phyloP scores from a whole-genome alignment of 352 stramenopile species.

The Hyaloperonospora brassicae region DNA sequence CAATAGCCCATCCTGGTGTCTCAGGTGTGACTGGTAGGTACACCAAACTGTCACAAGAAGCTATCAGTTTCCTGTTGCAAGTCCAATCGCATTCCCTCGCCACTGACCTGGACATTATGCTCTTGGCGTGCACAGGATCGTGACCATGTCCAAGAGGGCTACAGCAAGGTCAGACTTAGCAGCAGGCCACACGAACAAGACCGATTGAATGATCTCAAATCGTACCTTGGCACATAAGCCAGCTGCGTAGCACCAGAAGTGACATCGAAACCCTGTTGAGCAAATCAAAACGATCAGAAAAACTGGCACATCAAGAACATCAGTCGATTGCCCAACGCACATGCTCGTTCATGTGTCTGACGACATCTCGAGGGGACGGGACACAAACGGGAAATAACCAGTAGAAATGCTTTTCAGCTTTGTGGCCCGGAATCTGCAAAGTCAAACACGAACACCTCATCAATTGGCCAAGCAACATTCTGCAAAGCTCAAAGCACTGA shows the following conservation, averaged over 20 bases:
- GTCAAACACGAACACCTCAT: neutral
- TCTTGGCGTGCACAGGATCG: slow-evolving; percentile 59
- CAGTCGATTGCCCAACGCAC: slow-evolving; percentile 22
- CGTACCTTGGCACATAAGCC: slow-evolving; percentile 56
- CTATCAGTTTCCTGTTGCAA: slow-evolving; percentile 6
- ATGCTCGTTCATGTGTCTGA: slow-evolving; percentile 64
- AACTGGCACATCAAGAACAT: neutral
- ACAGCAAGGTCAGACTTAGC: slow-evolving; percentile 1
- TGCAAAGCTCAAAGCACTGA: neutral
- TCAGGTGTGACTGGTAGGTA: slow-evolving; percentile 74
- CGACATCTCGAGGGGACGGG: slow-evolving; percentile 39
- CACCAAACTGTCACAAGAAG: slow-evolving; percentile 38
- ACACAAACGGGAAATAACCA: slow-evolving; percentile 79
- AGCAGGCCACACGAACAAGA: neutral
- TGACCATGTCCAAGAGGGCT: slow-evolving; percentile 41
- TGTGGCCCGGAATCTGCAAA: slow-evolving; percentile 45
- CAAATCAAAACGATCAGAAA: slow-evolving; percentile 3
- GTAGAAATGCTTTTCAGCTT: slow-evolving; percentile 64
- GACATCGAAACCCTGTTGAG: slow-evolving; percentile 63
- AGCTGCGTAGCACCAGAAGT: slow-evolving; percentile 69
- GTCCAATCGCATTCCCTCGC: slow-evolving; percentile 6
- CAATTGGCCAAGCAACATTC: neutral
- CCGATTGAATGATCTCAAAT: neutral
- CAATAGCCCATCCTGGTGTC: slow-evolving; percentile 64
- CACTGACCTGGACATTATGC: slow-evolving; percentile 62